Evolutionary conservation across 139 green algal genomes (phyloP).

Genomic region (Zygnema cylindricum): DNA sequence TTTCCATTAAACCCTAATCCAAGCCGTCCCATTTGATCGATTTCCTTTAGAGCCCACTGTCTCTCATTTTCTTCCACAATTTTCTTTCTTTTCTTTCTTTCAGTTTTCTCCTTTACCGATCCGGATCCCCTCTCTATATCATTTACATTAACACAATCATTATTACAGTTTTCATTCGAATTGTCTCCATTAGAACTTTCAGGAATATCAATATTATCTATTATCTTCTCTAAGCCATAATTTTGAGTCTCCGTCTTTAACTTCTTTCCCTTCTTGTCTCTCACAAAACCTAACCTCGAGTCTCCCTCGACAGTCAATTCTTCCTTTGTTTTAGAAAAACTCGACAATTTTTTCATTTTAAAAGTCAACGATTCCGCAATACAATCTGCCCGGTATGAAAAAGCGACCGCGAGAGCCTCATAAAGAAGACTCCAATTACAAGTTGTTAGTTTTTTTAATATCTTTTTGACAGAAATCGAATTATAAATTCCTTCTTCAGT

Average conservation of each 20-base stretch:
- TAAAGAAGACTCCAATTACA: constrained; percentile 32
- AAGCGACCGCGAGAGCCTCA: constrained; percentile 8
- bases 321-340: neutral
- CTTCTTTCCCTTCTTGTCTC: too few species aligned
- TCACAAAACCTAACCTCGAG: too few species aligned
- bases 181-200: too few species aligned
- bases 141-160: too few species aligned
- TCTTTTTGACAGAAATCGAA: neutral
- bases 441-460: constrained; percentile 5
- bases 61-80: neutral
- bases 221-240: too few species aligned
- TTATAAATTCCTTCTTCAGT: neutral
- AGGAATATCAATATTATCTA: too few species aligned
- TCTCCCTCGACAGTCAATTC: too few species aligned
- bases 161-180: too few species aligned
- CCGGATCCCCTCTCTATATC: too few species aligned
- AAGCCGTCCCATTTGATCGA: neutral
- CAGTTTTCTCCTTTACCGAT: too few species aligned
- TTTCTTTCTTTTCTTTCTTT: neutral
- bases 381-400: constrained; percentile 13
- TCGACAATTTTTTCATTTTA: neutral
- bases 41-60: neutral
- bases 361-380: neutral
- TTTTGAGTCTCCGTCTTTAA: too few species aligned
- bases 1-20: neutral